Evolutionary conservation across 306 rosid species (phyloP).

Genomic region (Vigna angularis): DNA sequence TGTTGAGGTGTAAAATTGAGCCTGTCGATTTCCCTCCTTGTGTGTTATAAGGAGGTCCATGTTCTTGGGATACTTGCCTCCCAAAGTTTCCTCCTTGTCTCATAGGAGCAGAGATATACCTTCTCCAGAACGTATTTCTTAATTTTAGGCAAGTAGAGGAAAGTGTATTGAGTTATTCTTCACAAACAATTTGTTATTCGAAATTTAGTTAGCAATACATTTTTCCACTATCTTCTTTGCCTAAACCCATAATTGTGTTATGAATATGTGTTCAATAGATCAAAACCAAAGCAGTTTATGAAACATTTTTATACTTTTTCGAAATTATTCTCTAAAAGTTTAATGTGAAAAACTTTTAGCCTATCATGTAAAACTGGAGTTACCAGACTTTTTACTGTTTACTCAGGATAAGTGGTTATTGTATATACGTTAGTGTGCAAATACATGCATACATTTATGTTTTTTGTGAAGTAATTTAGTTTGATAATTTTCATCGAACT

Average conservation of each 20-base stretch:
- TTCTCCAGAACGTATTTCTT: neutral
- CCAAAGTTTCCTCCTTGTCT: too few relatives aligned
- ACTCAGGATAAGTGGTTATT: neutral
- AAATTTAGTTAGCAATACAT: neutral
- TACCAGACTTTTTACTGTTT: neutral
- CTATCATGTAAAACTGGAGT: neutral
- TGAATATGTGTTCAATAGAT: neutral
- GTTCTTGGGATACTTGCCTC: too few relatives aligned
- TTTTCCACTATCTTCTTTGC: neutral
- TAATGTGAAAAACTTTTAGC: neutral
- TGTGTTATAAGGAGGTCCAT: too few relatives aligned
- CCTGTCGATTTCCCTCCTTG: too few relatives aligned
- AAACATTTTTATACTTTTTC: neutral
- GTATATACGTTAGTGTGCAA: neutral
- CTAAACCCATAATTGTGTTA: neutral
- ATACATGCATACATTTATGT: neutral
- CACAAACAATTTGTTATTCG: neutral
- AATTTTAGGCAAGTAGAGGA: neutral
- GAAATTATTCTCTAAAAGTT: neutral
- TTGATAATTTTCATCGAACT: neutral
- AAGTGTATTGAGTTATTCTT: neutral
- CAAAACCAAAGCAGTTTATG: neutral
- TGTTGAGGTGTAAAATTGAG: too few relatives aligned
- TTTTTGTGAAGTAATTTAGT: neutral
- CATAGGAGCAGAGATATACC: neutral